Percentiles rank a stretch among this genome's conserved stretches.
Evolutionary conservation across 2,329 filamentous ascomycete genomes (phyloP).

Genomic region (Exophiala lecanii-corni): DNA sequence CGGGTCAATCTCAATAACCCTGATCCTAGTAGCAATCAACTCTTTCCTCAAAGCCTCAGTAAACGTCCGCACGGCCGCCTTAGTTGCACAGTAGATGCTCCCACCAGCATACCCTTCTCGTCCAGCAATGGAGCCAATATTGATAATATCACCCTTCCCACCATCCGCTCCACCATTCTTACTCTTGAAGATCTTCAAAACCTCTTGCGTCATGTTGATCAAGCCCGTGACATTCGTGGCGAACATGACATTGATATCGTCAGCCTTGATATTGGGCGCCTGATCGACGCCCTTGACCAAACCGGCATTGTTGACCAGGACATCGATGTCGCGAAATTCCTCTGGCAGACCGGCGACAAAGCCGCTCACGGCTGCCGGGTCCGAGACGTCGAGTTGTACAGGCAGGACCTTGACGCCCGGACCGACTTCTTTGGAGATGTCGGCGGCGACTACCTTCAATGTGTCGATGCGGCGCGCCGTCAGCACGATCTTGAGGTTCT

Average conservation of each 20-base stretch:
- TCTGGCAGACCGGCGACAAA: constrained; percentile 72
- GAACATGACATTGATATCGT: constrained; percentile 85
- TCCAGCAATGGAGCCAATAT: constrained; percentile 88
- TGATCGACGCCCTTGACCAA: constrained; percentile 84
- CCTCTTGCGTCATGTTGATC: constrained; percentile 92
- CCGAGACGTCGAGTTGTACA: constrained; percentile 82
- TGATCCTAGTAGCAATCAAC: constrained; percentile 71
- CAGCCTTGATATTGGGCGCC: constrained; percentile 74
- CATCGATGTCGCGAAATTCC: constrained; percentile 78
- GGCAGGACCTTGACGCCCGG: constrained; percentile 76
- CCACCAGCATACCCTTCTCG: constrained; percentile 80
- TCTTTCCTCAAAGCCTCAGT: constrained; percentile 79
- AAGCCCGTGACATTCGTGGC: constrained; percentile 89
- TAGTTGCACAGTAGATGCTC: constrained; percentile 88
- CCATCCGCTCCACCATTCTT: constrained; percentile 52
- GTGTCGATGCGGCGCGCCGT: constrained; percentile 82
- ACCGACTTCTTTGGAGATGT: constrained; percentile 73
- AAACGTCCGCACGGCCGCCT: constrained; percentile 81
- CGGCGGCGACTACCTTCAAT: constrained; percentile 67
- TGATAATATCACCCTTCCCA: constrained; percentile 89
- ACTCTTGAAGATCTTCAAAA: constrained; percentile 72
- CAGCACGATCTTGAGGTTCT: constrained; percentile 75
- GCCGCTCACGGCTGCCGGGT: constrained; percentile 64
- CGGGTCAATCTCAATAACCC: constrained; percentile 84
- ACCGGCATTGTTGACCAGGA: constrained; percentile 94